phyloP scores from a whole-genome alignment of 306 rosid species.

The Inga oerstediana region DNA sequence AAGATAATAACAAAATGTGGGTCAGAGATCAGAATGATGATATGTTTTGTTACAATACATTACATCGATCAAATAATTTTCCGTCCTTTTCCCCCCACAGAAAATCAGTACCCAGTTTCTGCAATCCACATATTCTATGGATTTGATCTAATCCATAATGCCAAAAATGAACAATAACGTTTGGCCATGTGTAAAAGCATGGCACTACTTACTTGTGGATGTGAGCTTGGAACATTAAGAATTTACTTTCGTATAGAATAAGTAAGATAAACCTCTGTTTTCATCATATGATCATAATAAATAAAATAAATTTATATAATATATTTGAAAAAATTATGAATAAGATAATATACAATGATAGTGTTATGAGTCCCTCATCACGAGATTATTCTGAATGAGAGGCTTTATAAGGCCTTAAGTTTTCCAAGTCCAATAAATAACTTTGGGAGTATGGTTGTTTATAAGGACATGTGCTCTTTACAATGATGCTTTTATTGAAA shows the following conservation, averaged over 20 bases:
- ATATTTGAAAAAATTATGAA: no score
- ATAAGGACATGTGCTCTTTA: no score
- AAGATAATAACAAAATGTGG: neutral
- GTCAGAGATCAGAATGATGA: neutral
- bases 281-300: no score
- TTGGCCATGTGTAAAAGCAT: conserved; percentile 35
- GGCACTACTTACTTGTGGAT: neutral
- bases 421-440: no score
- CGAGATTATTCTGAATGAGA: no score
- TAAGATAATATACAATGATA: no score
- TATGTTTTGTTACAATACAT: neutral
- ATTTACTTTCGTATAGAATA: neutral
- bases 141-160: conserved; percentile 46
- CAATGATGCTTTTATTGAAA: no score
- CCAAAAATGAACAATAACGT: conserved; percentile 15
- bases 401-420: no score
- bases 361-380: no score
- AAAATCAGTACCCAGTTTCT: neutral
- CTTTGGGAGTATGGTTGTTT: no score
- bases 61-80: neutral
- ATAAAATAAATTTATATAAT: no score
- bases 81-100: neutral
- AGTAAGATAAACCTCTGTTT: no score
- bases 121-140: conserved; percentile 40
- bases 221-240: neutral